A percentile compares a stretch with the other conserved stretches of the same genome.
phyloP scores from a whole-genome alignment of 139 green algal genomes.

The Pedinophyceae sp. region DNA sequence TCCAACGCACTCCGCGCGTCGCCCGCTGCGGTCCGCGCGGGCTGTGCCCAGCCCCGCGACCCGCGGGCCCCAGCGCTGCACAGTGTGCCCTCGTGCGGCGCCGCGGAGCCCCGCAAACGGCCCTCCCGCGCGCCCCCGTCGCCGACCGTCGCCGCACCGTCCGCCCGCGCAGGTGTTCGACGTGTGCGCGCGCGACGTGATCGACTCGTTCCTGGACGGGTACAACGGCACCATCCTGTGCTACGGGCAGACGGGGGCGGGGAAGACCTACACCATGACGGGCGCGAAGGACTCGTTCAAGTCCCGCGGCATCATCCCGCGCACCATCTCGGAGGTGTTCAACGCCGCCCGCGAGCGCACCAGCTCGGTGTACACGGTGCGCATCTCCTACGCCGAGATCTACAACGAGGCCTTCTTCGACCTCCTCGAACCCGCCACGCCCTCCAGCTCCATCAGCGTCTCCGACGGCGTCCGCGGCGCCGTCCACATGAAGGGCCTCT shows the following conservation, averaged over 20 bases:
- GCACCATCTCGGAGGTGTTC: conserved; percentile 30
- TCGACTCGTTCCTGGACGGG: conserved; percentile 22
- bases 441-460: not conserved
- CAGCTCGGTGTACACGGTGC: not conserved
- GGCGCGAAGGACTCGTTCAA: conserved; percentile 25
- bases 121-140: no score
- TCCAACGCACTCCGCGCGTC: no score
- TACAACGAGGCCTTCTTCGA: conserved; percentile 58
- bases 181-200: conserved; percentile 12
- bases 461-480: not conserved
- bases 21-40: no score
- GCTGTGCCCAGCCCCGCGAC: no score
- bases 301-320: conserved; percentile 42
- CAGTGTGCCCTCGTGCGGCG: no score
- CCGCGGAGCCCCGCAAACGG: no score
- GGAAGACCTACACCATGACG: conserved; percentile 52
- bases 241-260: conserved; percentile 30
- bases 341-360: not conserved
- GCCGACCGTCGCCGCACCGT: no score
- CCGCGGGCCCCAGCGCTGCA: no score
- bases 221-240: conserved; percentile 33
- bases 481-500: conserved; percentile 20
- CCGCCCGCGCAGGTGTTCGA: no score
- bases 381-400: conserved; percentile 41
- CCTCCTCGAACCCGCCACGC: conserved; percentile 36